Evolutionary conservation across 2,329 filamentous ascomycete species (phyloP).

Genomic region (Chaetothyriales sp.): DNA sequence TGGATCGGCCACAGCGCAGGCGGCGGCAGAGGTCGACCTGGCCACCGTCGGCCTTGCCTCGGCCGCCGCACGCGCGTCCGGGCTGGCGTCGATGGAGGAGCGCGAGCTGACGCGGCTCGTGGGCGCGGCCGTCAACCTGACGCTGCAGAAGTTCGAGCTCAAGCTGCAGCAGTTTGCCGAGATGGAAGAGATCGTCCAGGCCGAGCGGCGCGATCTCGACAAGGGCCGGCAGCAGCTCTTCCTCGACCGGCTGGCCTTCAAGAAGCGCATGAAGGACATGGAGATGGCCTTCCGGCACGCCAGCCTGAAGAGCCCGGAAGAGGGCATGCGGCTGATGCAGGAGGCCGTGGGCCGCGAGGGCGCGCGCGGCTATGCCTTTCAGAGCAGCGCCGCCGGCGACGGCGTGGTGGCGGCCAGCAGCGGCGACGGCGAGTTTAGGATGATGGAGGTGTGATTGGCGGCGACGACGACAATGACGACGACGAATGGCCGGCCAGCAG

Average conservation of each 20-base stretch:
- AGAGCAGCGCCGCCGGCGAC: background rate
- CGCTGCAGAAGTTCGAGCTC: conserved; percentile 87
- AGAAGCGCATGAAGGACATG: conserved; percentile 69
- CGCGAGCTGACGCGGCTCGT: conserved; percentile 91
- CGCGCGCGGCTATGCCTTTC: conserved; percentile 5
- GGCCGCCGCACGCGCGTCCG: conserved; percentile 72
- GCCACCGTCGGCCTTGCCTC: conserved; percentile 74
- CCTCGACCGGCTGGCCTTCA: conserved; percentile 79
- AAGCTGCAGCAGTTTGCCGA: conserved; percentile 95
- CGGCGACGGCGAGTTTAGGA: background rate
- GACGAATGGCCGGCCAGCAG: too few relatives aligned
- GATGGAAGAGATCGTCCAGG: conserved; percentile 82
- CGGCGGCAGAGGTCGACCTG: conserved; percentile 28
- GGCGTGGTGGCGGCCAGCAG: background rate
- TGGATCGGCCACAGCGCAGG: background rate
- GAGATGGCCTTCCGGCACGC: conserved; percentile 52
- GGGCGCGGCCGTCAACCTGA: conserved; percentile 80
- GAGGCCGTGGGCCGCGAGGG: conserved; percentile 8
- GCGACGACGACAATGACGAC: too few relatives aligned
- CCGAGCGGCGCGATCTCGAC: conserved; percentile 85
- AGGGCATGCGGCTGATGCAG: conserved; percentile 19
- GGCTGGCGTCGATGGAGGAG: conserved; percentile 88
- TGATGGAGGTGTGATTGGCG: conserved; percentile 1
- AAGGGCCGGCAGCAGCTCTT: conserved; percentile 85
- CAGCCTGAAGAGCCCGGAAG: conserved; percentile 31